Conservation (phyloP, 2,329 filamentous ascomycete species). For the Proliferodiscus dingleyae region DNA sequence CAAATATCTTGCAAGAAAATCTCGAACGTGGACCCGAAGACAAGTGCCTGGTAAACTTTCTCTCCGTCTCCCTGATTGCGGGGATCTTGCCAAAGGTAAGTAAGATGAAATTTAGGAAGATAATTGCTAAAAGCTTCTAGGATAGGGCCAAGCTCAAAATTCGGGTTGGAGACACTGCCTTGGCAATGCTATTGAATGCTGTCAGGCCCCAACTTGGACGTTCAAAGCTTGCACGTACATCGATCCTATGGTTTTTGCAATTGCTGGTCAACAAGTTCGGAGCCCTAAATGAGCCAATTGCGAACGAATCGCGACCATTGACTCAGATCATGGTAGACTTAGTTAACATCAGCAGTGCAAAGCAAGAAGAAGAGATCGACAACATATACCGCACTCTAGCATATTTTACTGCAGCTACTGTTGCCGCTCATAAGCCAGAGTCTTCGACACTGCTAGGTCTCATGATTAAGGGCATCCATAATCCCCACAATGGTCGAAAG, state of each 20-base stretch:
- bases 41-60: conserved; percentile 16
- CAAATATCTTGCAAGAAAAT: conserved; percentile 10
- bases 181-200: conserved; percentile 22
- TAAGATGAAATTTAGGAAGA: neutral
- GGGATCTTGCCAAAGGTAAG: conserved; percentile 23
- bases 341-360: conserved; percentile 1
- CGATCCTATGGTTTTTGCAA: conserved; percentile 25
- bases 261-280: conserved; percentile 30
- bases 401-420: conserved; percentile 25
- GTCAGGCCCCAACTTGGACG: conserved; percentile 10
- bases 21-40: conserved; percentile 14
- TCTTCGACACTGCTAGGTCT: conserved; percentile 15
- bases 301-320: conserved; percentile 1
- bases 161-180: conserved; percentile 16
- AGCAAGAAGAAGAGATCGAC: conserved; percentile 8
- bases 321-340: conserved; percentile 16
- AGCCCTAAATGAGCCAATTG: conserved; percentile 11
- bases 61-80: conserved; percentile 24
- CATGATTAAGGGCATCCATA: conserved; percentile 22
- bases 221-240: conserved; percentile 15
- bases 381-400: conserved; percentile 24
- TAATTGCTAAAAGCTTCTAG: conserved; percentile 13
- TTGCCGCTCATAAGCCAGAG: conserved; percentile 19
- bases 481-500: conserved; percentile 14
- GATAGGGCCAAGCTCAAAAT: conserved; percentile 11